Evolutionary conservation across 1,284 basidiomycete species (phyloP).

Genomic region (Sporisorium sorghi): DNA sequence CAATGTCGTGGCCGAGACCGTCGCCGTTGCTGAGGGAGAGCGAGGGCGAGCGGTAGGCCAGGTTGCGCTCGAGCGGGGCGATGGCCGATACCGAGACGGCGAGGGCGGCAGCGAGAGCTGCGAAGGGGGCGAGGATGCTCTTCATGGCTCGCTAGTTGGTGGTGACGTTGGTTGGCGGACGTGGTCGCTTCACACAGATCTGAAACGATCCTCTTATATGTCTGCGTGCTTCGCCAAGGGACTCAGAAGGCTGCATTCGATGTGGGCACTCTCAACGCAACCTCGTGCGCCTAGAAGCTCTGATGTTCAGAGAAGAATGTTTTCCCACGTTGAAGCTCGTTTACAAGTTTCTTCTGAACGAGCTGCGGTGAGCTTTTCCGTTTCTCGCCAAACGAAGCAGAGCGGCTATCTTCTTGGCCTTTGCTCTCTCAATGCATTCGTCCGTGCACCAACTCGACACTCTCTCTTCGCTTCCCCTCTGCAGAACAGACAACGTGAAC

Average conservation of each 20-base stretch:
- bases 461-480: background rate
- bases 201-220: no score
- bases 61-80: constrained; percentile 53
- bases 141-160: constrained; percentile 24
- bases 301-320: no score
- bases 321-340: constrained; percentile 6
- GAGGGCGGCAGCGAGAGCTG: constrained; percentile 33
- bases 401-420: constrained; percentile 9
- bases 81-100: constrained; percentile 42
- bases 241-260: background rate
- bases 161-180: background rate
- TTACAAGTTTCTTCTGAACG: constrained; percentile 5
- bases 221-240: background rate
- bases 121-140: constrained; percentile 23
- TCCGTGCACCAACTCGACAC: background rate
- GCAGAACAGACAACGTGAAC: background rate
- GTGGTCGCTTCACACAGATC: no score
- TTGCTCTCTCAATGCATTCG: background rate
- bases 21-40: constrained; percentile 35
- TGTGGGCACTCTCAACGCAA: background rate
- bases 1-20: constrained; percentile 49
- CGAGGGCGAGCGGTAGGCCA: constrained; percentile 58
- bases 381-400: background rate
- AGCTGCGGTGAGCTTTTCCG: background rate
- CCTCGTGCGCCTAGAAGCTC: no score